Percentiles rank a stretch among this genome's conserved stretches.
Evolutionary conservation across 2,329 filamentous ascomycete genomes (phyloP).

Genomic region (Botrytis fragariae): DNA sequence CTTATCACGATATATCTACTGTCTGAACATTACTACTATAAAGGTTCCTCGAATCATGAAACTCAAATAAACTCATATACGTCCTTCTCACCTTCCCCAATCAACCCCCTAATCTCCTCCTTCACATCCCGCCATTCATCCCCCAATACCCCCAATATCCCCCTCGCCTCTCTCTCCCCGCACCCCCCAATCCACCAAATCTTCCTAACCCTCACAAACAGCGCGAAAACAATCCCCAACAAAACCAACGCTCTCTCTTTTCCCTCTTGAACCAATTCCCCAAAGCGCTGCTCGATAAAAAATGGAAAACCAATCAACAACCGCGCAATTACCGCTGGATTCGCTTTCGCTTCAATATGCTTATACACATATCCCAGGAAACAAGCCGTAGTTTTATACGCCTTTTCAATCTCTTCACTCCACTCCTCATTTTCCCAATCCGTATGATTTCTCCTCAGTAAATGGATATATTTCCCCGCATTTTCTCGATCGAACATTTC

Average conservation of each 20-base stretch:
- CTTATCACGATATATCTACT: no score
- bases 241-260: constrained; percentile 23
- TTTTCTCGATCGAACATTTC: not conserved
- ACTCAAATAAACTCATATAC: not conserved
- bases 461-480: not conserved
- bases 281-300: constrained; percentile 17
- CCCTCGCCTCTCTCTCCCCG: constrained; percentile 14
- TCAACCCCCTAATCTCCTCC: not conserved
- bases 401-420: constrained; percentile 24
- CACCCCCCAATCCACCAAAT: constrained; percentile 38
- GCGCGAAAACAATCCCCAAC: constrained; percentile 37
- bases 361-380: constrained; percentile 21
- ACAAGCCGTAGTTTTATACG: constrained; percentile 13
- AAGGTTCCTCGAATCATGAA: not conserved
- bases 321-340: not conserved
- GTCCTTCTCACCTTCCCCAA: not conserved
- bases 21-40: not conserved
- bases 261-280: constrained; percentile 22
- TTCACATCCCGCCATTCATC: constrained; percentile 4
- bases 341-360: constrained; percentile 10
- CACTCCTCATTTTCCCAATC: constrained; percentile 25
- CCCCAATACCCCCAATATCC: constrained; percentile 12
- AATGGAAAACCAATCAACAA: constrained; percentile 21
- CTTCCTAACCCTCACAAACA: constrained; percentile 35
- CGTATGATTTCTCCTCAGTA: not conserved